A percentile compares a stretch with the other conserved stretches of the same genome.
Conservation (phyloP, 306 rosid genomes). For the Ammopiptanthus mongolicus region DNA sequence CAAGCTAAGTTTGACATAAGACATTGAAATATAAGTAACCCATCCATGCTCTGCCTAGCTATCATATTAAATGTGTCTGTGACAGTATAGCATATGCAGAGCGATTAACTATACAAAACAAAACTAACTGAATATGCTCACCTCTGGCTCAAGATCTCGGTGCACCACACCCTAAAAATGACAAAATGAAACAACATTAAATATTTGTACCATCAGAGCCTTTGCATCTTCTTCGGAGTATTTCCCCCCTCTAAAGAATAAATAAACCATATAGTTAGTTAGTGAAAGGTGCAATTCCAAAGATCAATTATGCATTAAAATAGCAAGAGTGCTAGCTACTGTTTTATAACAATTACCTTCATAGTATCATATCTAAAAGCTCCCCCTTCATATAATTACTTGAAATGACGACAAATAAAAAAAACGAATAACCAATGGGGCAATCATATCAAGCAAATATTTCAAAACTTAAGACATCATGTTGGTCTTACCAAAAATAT, state of each 20-base stretch:
- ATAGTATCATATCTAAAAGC: slow-evolving; percentile 94
- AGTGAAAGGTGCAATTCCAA: slow-evolving; percentile 15
- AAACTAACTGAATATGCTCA: slow-evolving; percentile 26
- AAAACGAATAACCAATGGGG: no score
- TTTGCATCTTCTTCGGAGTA: slow-evolving; percentile 98
- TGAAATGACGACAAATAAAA: no score
- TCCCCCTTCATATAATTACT: slow-evolving; percentile 99
- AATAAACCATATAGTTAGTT: slow-evolving; percentile 24
- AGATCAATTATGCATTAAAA: neutral
- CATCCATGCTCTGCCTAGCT: neutral
- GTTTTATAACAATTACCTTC: slow-evolving; percentile 56
- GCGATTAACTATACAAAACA: slow-evolving; percentile 7
- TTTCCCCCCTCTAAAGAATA: slow-evolving; percentile 77
- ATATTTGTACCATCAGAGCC: slow-evolving; percentile 87
- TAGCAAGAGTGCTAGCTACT: neutral
- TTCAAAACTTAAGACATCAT: no score
- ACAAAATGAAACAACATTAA: slow-evolving; percentile 89
- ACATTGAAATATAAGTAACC: slow-evolving; percentile 2
- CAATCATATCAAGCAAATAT: no score
- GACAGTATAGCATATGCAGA: neutral
- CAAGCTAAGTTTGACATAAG: neutral
- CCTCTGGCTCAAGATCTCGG: slow-evolving; percentile 99
- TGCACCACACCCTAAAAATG: slow-evolving; percentile 99
- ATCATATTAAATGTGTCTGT: neutral
- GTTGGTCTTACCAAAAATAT: no score